Conservation (phyloP, 345 rosid genomes). For the Lepidium didymum region DNA sequence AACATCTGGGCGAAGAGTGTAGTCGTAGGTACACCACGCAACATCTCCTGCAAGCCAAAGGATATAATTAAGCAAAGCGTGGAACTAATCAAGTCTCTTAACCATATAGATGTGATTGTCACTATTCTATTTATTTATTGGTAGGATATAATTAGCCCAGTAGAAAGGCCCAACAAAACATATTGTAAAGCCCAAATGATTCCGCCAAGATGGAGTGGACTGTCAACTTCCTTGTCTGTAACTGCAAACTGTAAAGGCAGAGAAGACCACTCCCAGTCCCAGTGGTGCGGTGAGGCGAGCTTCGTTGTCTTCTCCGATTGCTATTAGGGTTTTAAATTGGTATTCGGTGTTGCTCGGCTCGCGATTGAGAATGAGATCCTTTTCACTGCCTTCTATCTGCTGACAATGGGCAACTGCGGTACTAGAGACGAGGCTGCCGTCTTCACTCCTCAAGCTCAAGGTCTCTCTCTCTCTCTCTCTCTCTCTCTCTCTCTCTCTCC, state of each 20-base stretch:
- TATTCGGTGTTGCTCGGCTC: background rate
- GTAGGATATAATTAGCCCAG: too few species aligned
- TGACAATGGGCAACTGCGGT: constrained; percentile 88
- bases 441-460: constrained; percentile 67
- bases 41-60: too few species aligned
- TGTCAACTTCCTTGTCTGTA: background rate
- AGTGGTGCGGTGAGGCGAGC: constrained; percentile 1
- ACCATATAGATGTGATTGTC: too few species aligned
- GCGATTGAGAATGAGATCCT: constrained; percentile 21
- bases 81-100: too few species aligned
- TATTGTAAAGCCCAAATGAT: background rate
- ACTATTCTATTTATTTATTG: too few species aligned
- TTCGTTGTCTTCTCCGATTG: constrained; percentile 8
- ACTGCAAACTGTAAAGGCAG: background rate
- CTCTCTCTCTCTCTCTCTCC: constrained; percentile 15
- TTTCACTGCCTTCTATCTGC: constrained; percentile 4
- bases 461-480: constrained; percentile 18
- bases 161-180: background rate
- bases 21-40: too few species aligned
- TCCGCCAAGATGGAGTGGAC: background rate
- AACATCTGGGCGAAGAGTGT: constrained; percentile 71
- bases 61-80: too few species aligned
- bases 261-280: constrained; percentile 4
- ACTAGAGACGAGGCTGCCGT: constrained; percentile 94
- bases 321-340: constrained; percentile 13